Base-by-base conservation (phyloP, 345 rosid genomes). In the Combretum micranthum region DNA sequence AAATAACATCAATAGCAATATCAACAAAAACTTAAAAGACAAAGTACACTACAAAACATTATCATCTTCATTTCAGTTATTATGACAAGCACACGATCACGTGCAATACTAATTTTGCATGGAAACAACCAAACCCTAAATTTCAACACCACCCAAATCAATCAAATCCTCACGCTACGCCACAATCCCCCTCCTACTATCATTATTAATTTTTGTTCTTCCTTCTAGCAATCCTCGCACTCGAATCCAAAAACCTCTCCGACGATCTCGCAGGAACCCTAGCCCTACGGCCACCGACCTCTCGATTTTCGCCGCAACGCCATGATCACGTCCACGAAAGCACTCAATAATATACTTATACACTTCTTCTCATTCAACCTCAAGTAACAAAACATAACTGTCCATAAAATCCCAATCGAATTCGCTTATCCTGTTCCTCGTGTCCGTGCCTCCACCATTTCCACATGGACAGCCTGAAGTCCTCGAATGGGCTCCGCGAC, bases 321-420 rank as follows among this genome's bases (percentile, higher is more conserved):
- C 11, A 74, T 69, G 4, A 84, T 25, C 37, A 86, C 68, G 72
- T 92, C 97, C 15, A 82, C 94, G 47, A 86, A 92, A 16, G 99
- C 97, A 52, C 78, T 79, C 12, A 92, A 63, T 20, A 92, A n/a
- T 79, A 72, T 74, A 84, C 80, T 68, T 83, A 71, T 83, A 75
- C 4, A 86, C 62, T 72, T 82, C 72, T 82, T 83, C 52, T 83
- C 83, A 53, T 92, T 92, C 76, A 86, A 68, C 45, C 79, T 72
- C 69, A 92, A 72, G 71, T 75, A 89, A 72, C 77, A 78, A 63
- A 86, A 73, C 69, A 60, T n/a, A 92, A 72, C 80, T 83, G 89
- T 83, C 87, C 94, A 93, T 69, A 72, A 78, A 86, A 50, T 83
- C 94, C 99, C 99, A 93, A 21, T 84, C 96, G 15, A 87, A n/a